Evolutionary conservation across 768 basidiomycete species (phyloP).

Genomic region (Pulveroboletus sp.): DNA sequence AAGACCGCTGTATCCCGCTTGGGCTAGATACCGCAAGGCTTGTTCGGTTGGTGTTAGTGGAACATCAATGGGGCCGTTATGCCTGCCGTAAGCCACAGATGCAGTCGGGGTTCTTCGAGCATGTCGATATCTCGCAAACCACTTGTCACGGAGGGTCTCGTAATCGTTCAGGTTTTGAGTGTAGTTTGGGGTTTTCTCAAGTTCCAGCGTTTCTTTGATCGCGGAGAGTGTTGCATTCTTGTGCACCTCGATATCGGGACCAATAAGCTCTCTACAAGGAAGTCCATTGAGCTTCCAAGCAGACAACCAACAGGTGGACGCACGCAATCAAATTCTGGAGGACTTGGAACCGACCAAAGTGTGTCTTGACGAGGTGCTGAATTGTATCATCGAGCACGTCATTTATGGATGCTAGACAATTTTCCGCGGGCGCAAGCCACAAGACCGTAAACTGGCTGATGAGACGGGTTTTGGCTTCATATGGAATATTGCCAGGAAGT

Average conservation of each 20-base stretch:
- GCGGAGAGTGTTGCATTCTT: constrained; percentile 20
- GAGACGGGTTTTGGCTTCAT: constrained; percentile 36
- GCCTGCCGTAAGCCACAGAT: too few relatives aligned
- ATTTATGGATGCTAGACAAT: constrained; percentile 34
- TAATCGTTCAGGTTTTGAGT: constrained; percentile 35
- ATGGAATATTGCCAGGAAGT: constrained; percentile 40
- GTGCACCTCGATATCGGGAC: constrained; percentile 27
- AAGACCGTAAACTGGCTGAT: constrained; percentile 32
- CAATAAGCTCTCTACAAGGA: constrained; percentile 25
- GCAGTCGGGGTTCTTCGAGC: constrained; percentile 1
- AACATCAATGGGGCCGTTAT: too few relatives aligned
- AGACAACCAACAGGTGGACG: constrained; percentile 4
- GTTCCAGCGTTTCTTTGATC: constrained; percentile 32
- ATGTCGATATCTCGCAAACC: constrained; percentile 24
- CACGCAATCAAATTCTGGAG: constrained; percentile 38
- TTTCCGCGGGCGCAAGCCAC: constrained; percentile 37
- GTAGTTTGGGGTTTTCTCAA: constrained; percentile 40
- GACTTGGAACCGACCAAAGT: constrained; percentile 41
- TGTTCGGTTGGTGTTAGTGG: background rate
- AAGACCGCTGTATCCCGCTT: constrained; percentile 26
- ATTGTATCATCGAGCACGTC: constrained; percentile 31
- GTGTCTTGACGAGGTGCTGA: constrained; percentile 24
- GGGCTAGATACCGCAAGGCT: constrained; percentile 29
- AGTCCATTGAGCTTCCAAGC: background rate
- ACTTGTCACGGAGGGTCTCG: constrained; percentile 16